Conservation (phyloP, 306 rosid species). For the Lagenaria siceraria region DNA sequence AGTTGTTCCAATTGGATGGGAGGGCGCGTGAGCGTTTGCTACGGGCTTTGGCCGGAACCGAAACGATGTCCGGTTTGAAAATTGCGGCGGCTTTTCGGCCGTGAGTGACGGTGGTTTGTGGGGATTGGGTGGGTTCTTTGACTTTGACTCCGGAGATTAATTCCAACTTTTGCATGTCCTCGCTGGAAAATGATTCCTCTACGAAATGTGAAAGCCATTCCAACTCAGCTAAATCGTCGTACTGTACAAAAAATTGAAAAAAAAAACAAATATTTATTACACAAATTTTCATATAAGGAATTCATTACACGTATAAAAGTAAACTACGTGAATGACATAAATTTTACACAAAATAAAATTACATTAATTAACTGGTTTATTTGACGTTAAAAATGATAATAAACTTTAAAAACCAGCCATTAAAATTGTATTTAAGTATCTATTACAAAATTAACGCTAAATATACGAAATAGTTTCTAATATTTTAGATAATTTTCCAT, state of each 20-base stretch:
- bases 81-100: conserved; percentile 11
- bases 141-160: conserved; percentile 53
- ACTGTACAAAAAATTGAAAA: conserved; percentile 19
- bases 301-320: too few relatives aligned
- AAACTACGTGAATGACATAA: too few relatives aligned
- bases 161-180: conserved; percentile 60
- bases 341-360: too few relatives aligned
- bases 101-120: conserved; percentile 7
- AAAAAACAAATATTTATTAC: too few relatives aligned
- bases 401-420: too few relatives aligned
- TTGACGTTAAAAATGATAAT: too few relatives aligned
- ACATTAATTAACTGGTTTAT: too few relatives aligned
- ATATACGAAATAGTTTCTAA: too few relatives aligned
- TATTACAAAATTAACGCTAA: too few relatives aligned
- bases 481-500: too few relatives aligned
- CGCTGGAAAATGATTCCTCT: conserved; percentile 72
- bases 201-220: conserved; percentile 39
- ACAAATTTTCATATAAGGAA: too few relatives aligned
- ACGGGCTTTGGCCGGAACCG: conserved; percentile 71
- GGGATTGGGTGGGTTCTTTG: conserved; percentile 17
- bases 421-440: too few relatives aligned
- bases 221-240: conserved; percentile 66
- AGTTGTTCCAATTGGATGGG: conserved; percentile 62
- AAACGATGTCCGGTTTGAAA: conserved; percentile 28
- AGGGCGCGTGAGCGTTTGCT: conserved; percentile 69